Conservation (phyloP, 139 green algal species). For the Tetradesmus obliquus region DNA sequence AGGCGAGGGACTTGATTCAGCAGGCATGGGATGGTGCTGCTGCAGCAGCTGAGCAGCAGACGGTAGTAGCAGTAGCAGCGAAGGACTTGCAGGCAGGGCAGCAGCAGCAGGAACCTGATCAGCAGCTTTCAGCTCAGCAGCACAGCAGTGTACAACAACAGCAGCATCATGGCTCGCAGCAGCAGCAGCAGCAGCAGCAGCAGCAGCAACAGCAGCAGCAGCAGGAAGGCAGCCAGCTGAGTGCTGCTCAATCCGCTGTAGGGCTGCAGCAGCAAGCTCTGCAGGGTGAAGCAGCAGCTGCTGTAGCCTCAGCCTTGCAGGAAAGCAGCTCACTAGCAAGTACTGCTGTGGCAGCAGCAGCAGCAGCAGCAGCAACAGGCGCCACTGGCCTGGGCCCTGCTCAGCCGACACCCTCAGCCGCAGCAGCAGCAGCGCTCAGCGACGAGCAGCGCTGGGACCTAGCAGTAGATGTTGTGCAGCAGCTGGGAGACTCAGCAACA, state of each 20-base stretch:
- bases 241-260: background rate
- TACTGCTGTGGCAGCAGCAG: background rate
- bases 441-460: constrained; percentile 32
- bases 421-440: background rate
- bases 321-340: background rate
- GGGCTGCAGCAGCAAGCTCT: background rate
- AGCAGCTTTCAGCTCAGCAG: background rate
- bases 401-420: background rate
- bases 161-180: background rate
- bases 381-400: background rate
- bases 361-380: background rate
- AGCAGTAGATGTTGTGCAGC: constrained; percentile 10
- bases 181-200: background rate
- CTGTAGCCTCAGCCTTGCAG: background rate
- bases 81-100: background rate
- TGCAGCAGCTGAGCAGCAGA: background rate
- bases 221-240: background rate
- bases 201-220: background rate
- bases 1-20: constrained; percentile 49
- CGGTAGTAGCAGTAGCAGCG: background rate
- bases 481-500: constrained; percentile 28
- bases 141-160: background rate
- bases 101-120: background rate
- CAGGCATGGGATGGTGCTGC: constrained; percentile 33
- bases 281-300: background rate